These are phyloP conservation scores for Vigna trinervia DNA, from an alignment of 306 rosid species.

Conservation along the genomic window DNA sequence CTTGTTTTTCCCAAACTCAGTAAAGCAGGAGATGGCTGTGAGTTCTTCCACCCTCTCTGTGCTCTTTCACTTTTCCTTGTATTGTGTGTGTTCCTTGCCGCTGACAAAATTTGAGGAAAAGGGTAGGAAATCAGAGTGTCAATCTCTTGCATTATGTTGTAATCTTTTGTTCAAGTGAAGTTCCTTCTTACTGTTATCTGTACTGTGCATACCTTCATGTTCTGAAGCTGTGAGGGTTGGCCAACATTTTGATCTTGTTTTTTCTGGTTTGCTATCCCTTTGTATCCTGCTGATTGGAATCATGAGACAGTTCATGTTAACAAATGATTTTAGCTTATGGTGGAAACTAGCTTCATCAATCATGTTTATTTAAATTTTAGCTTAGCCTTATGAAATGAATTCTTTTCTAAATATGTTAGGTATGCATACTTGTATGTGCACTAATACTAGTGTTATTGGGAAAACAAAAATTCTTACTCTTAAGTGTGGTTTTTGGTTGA, in stretches of 20 bases:
- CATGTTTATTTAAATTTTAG: background rate
- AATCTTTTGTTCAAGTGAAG: background rate
- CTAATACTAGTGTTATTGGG: constrained; percentile 2
- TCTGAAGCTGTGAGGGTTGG: constrained; percentile 35
- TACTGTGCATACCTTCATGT: constrained; percentile 7
- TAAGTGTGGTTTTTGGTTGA: background rate
- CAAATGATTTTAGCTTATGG: constrained; percentile 11
- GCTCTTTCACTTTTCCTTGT: background rate
- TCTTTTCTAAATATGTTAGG: constrained; percentile 11
- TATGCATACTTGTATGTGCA: constrained; percentile 12
- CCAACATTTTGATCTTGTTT: constrained; percentile 7
- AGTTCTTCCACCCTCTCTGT: constrained; percentile 35
- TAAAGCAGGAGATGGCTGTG: constrained; percentile 66
- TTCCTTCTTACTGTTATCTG: background rate
- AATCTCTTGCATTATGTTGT: constrained; percentile 45
- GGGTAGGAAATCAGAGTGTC: constrained; percentile 10
- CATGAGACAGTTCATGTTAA: background rate
- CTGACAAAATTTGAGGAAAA: constrained; percentile 29
- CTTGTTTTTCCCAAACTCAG: constrained; percentile 42
- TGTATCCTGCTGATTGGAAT: constrained; percentile 13
- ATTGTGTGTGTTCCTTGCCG: constrained; percentile 36
- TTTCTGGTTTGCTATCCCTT: constrained; percentile 20
- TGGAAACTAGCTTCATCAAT: constrained; percentile 25
- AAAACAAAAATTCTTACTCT: background rate
- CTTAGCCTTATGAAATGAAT: constrained; percentile 31